Evolutionary conservation across 192 early-diverging fungal species (phyloP).

Genomic region (Entomortierella parvispora): DNA sequence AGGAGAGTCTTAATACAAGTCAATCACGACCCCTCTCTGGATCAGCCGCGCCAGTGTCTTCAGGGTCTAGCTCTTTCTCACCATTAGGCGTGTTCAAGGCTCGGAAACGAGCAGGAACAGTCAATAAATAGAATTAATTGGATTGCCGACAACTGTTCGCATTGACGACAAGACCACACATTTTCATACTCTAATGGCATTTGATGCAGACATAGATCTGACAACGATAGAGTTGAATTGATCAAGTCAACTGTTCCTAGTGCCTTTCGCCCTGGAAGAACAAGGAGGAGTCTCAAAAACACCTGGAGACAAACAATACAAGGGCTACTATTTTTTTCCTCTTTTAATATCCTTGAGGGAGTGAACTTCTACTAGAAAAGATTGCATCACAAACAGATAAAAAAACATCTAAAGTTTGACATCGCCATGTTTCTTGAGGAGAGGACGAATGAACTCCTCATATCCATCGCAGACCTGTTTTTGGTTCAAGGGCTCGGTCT

Average conservation of each 20-base stretch:
- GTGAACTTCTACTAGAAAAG: too few relatives aligned
- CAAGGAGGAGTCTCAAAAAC: not conserved
- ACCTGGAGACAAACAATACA: not conserved
- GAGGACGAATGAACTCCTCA: slow-evolving; percentile 42
- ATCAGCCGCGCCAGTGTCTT: not conserved
- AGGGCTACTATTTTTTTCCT: too few relatives aligned
- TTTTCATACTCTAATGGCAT: too few relatives aligned
- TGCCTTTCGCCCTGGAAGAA: not conserved
- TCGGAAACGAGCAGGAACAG: slow-evolving; percentile 40
- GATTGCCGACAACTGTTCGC: not conserved
- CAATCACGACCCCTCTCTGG: not conserved
- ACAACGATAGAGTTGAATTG: too few relatives aligned
- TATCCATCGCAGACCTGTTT: slow-evolving; percentile 41
- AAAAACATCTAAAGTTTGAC: slow-evolving; percentile 38
- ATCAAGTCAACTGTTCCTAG: too few relatives aligned
- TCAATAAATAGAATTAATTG: slow-evolving; percentile 13
- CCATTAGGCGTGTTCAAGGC: slow-evolving; percentile 32
- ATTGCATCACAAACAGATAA: too few relatives aligned
- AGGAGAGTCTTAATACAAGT: not conserved
- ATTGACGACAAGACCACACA: too few relatives aligned
- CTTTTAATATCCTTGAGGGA: too few relatives aligned
- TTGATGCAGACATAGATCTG: too few relatives aligned
- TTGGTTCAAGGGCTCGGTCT: slow-evolving; percentile 51
- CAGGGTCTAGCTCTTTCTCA: slow-evolving; percentile 13
- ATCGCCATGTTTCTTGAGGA: slow-evolving; percentile 51